Evolutionary conservation across 2,329 filamentous ascomycete genomes (phyloP), one percentile per base, ranked within the genome.

Genomic region (Colletotrichum lentis): DNA sequence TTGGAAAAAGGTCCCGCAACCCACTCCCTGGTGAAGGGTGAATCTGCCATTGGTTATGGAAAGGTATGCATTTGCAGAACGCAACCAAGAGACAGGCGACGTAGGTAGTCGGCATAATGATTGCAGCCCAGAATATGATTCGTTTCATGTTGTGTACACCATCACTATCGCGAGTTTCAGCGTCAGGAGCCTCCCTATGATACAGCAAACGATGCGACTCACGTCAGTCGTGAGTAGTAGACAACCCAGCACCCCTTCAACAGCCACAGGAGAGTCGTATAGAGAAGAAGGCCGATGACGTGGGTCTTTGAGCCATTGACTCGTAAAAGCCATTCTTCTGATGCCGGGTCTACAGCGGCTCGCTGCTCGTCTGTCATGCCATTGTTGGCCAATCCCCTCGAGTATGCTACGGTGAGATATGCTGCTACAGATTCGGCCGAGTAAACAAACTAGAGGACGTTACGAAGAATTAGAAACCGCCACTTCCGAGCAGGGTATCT

Each of bases 241-340:
- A 84, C 76, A 5, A 81, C 78, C 78, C 85, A 82, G 70, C 83
- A 85, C 1, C 77, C 74, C 73, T 87, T 87, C 69, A 87, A 71
- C 5, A 81, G 67, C 85, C 85, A 87, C 1, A 87, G 67, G 1
- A 85, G 72, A 0, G 81, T 76, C 0, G 81, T 80, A 57, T 87
- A 87, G 22, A 83, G 73, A 3, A 80, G 77, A 81, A 84, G 85
- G 3, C 85, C 85, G 1, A 83, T 73, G 6, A 87, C 74, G 50
- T 86, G 84, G 0, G 83, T 81, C 72, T 86, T 86, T 14, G 84
- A 85, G 0, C 85, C 85, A 5, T 79, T 80, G 7, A 85, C 79
- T 18, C 84, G 76, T 49, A 79, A 46, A 18, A 14, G 7, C 2
- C 35, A 71, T 52, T 75, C 74, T 73, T 74, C 58, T 20, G 70